These are phyloP conservation scores for Colletotrichum sp. DNA, from an alignment of 2,329 filamentous ascomycete species.

Conservation along the genomic window DNA sequence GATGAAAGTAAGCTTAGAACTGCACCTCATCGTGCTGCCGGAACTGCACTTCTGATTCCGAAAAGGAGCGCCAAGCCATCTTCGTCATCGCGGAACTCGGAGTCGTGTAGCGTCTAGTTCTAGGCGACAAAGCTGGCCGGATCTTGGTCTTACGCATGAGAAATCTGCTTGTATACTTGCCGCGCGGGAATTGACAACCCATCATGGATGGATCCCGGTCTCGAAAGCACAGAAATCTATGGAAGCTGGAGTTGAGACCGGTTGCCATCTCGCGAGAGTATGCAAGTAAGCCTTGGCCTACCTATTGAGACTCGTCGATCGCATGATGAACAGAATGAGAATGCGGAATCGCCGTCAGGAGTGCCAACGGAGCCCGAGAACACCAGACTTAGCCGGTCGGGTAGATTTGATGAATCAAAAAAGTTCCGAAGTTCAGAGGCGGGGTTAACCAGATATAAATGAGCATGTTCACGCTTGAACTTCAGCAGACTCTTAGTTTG, in stretches of 20 bases:
- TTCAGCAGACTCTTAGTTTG: not conserved
- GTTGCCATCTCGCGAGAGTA: not conserved
- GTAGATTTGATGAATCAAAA: not conserved
- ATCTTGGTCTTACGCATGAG: not conserved
- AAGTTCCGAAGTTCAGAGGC: not conserved
- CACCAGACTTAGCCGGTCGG: accelerated
- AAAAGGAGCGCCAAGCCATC: not conserved
- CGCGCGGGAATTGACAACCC: not conserved
- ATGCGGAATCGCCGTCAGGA: not conserved
- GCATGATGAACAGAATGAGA: not conserved
- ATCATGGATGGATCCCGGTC: not conserved
- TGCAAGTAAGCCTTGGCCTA: not conserved
- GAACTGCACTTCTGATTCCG: not conserved
- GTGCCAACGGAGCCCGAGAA: not conserved
- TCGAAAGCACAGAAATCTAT: not conserved
- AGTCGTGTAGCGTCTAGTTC: not conserved
- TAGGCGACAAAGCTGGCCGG: not conserved
- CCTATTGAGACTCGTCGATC: not conserved
- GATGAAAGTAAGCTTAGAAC: not conserved
- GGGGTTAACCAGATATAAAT: not conserved
- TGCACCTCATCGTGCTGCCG: not conserved
- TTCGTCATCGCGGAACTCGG: not conserved
- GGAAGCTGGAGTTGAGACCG: not conserved
- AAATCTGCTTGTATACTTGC: not conserved
- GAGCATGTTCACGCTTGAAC: not conserved